Percentiles rank a stretch among this genome's conserved stretches.
Evolutionary conservation across 164 flowering plant species (phyloP).

Genomic region (Chimonanthus salicifolius): DNA sequence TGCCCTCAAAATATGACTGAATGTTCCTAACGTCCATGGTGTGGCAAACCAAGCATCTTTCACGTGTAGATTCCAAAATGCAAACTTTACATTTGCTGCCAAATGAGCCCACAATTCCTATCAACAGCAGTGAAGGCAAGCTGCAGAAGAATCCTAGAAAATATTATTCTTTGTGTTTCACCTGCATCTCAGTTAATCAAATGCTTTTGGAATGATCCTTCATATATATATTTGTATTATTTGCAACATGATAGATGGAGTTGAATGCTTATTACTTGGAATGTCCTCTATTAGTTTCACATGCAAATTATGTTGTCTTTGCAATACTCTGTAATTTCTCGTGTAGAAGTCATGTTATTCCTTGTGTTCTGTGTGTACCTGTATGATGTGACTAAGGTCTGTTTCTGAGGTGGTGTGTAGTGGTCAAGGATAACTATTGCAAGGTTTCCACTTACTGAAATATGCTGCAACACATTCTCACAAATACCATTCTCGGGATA

Average conservation of each 20-base stretch:
- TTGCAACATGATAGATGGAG: too few species aligned
- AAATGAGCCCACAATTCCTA: neutral
- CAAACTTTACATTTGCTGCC: neutral
- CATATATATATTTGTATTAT: too few species aligned
- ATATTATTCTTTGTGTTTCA: neutral
- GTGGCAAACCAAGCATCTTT: neutral
- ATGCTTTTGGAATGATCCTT: neutral
- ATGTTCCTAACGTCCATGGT: neutral
- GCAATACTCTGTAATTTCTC: too few species aligned
- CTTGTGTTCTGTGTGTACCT: neutral
- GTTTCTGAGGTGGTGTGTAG: too few species aligned
- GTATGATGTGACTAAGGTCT: neutral
- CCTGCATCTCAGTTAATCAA: neutral
- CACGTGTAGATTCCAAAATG: neutral
- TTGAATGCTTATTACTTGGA: neutral
- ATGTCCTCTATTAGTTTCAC: neutral
- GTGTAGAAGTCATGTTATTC: neutral
- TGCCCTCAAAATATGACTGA: neutral
- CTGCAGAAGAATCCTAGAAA: neutral
- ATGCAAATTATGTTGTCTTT: neutral
- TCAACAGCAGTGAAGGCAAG: neutral
- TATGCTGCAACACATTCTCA: too few species aligned
- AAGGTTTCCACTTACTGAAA: too few species aligned
- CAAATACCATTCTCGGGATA: too few species aligned
- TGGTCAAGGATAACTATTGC: too few species aligned